A percentile compares a stretch with the other conserved stretches of the same genome.
These are phyloP conservation scores for Torulaspora maleeae DNA, from an alignment of 805 yeast species.

Conservation along the genomic window DNA sequence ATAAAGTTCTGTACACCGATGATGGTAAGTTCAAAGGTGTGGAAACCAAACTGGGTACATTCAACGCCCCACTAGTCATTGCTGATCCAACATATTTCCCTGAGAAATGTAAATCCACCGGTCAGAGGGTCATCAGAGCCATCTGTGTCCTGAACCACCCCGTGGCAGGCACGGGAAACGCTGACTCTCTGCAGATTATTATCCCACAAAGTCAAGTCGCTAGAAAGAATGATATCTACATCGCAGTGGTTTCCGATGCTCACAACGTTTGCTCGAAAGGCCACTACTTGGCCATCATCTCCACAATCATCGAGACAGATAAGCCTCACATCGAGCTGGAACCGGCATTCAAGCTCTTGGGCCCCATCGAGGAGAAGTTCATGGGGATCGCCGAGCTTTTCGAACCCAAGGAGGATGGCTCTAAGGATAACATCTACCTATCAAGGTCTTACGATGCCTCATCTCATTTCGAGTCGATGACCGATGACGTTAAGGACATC, in stretches of 20 bases:
- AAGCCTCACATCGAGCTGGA: slow-evolving; percentile 88
- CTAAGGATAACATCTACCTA: slow-evolving; percentile 68
- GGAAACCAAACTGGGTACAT: slow-evolving; percentile 83
- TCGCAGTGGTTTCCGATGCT: slow-evolving; percentile 82
- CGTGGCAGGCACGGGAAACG: slow-evolving; percentile 70
- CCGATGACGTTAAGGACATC: slow-evolving; percentile 94
- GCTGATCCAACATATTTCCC: slow-evolving; percentile 99
- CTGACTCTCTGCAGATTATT: slow-evolving; percentile 88
- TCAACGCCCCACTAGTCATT: slow-evolving; percentile 87
- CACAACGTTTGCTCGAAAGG: slow-evolving; percentile 90
- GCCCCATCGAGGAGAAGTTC: slow-evolving; percentile 71
- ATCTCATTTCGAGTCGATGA: slow-evolving; percentile 91
- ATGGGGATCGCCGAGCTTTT: slow-evolving; percentile 92
- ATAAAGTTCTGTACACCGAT: slow-evolving; percentile 72
- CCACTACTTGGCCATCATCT: slow-evolving; percentile 85
- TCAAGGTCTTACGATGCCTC: slow-evolving; percentile 91
- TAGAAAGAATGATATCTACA: slow-evolving; percentile 89
- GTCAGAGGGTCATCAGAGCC: slow-evolving; percentile 39
- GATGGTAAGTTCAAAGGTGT: slow-evolving; percentile 79
- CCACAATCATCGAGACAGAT: slow-evolving; percentile 91
- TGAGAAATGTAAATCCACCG: slow-evolving; percentile 38
- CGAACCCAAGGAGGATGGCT: slow-evolving; percentile 83
- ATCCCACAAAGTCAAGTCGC: slow-evolving; percentile 95
- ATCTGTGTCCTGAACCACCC: slow-evolving; percentile 89
- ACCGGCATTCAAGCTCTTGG: slow-evolving; percentile 88